Base-by-base conservation (phyloP, 2,329 filamentous ascomycete species). In the Shiraia bambusicola region DNA sequence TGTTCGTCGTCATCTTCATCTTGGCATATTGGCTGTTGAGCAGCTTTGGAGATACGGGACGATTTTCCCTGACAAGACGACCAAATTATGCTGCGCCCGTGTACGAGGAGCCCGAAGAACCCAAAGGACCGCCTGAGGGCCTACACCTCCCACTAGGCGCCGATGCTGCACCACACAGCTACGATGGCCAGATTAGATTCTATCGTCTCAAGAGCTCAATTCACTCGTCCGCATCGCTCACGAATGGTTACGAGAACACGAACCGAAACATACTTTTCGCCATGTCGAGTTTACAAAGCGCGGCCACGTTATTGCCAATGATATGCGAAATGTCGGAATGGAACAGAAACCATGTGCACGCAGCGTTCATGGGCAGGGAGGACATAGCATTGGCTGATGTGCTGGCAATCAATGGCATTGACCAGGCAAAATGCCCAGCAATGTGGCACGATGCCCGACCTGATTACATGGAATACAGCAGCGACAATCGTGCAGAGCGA, bases 311-410 rank as follows among this genome's bases (percentile, higher is more conserved):
- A 38, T 72, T 95, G 24, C 89, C 90, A 0, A 75, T 95, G 61
- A 88, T 91, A 5, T 97, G 93, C 67, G 81, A 88, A 56, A 96
- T 96, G 91, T 84, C 83, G 6, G 67, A 67, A 15, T 78, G 83
- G 66, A 76, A 79, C 41, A 75, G 79, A 44, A 95, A 82, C 59
- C 78, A 82, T 49, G 89, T 96, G 7, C 92, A 97, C 65, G 85
- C 95, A 61, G 85, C 81, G 0, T 70, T 97, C 3, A 78, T 94
- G 71, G 86, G 90, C 35, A 78, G 85, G 45, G 85, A 83, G 45
- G 79, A 84, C 10, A 78, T 95, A 36, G 72, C 80, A 0, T 68
- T 94, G 36, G 76, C 83, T 11, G 80, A 87, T 25, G 74, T 97
- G 24, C 76, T 84, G 54, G 75, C 81, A 37, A 75, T 95, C 45